Percentiles rank a stretch among this genome's conserved stretches.
phyloP scores from a whole-genome alignment of 345 rosid species.

The Salix udensis region DNA sequence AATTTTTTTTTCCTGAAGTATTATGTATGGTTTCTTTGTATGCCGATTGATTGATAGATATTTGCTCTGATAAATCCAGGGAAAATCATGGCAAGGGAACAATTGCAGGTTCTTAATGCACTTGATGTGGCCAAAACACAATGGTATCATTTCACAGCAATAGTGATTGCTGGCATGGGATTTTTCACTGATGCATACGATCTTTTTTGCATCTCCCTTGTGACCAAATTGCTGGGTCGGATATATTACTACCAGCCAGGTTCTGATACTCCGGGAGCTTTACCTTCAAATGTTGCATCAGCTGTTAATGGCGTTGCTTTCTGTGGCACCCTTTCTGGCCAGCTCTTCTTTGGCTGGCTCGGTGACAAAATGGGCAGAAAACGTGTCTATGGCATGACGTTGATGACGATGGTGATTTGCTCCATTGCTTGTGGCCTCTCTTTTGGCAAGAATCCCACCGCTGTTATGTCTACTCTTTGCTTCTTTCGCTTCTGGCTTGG shows the following conservation, averaged over 20 bases:
- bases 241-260: slow-evolving; percentile 53
- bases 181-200: slow-evolving; percentile 83
- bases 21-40: neutral
- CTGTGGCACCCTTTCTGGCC: slow-evolving; percentile 66
- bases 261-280: slow-evolving; percentile 44
- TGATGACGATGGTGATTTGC: slow-evolving; percentile 56
- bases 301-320: slow-evolving; percentile 77
- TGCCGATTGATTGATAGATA: neutral
- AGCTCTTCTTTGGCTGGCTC: slow-evolving; percentile 79
- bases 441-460: slow-evolving; percentile 32
- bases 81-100: slow-evolving; percentile 38
- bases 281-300: slow-evolving; percentile 53
- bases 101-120: slow-evolving; percentile 45
- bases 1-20: neutral
- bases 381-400: slow-evolving; percentile 59
- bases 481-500: slow-evolving; percentile 89
- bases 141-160: slow-evolving; percentile 55
- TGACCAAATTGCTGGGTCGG: slow-evolving; percentile 71
- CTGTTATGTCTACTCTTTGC: slow-evolving; percentile 60
- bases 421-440: slow-evolving; percentile 65
- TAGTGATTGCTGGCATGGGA: slow-evolving; percentile 77
- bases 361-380: slow-evolving; percentile 82
- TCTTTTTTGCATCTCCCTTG: slow-evolving; percentile 68
- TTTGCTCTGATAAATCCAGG: neutral
- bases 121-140: slow-evolving; percentile 62